Evolutionary conservation across 1,284 basidiomycete genomes (phyloP), one percentile per base, ranked within the genome.

Genomic region (Ganoderma boninense): DNA sequence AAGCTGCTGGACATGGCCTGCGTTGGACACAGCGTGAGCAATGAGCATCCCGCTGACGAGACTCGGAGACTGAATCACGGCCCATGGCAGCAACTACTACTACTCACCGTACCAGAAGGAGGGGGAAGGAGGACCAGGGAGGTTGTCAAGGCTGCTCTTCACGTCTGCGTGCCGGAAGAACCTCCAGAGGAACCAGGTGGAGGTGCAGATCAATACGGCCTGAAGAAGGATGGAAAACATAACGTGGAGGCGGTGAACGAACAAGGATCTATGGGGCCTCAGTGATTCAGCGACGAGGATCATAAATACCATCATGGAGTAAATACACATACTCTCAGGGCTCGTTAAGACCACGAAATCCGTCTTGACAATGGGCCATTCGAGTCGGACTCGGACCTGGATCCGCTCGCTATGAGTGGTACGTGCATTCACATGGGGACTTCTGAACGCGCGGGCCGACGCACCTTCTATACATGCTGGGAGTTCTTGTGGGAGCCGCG

Each of bases 1-100:
- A 1, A 77, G 57, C 38, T 73, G 69, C 13, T 43, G 40, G 7
- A 73, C 42, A 54, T 77, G 66, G 5, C 76, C 76, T 77, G 40
- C 20, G n/a, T n/a, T n/a, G n/a, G n/a, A n/a, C n/a, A n/a, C n/a
- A n/a, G n/a, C n/a, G n/a, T n/a, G n/a, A n/a, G n/a, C n/a, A n/a
- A n/a, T n/a, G n/a, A n/a, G n/a, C n/a, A n/a, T n/a, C n/a, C n/a
- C n/a, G n/a, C n/a, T n/a, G n/a, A n/a, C n/a, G n/a, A n/a, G n/a
- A n/a, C n/a, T n/a, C n/a, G n/a, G n/a, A n/a, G n/a, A n/a, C n/a
- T n/a, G n/a, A n/a, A n/a, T n/a, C n/a, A n/a, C n/a, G n/a, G n/a
- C n/a, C n/a, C n/a, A n/a, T n/a, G n/a, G n/a, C n/a, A n/a, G n/a
- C n/a, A n/a, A n/a, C n/a, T n/a, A n/a, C n/a, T n/a, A n/a, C n/a